Evolutionary conservation across 2,329 filamentous ascomycete genomes (phyloP).

Genomic region (Aureobasidium sp.): DNA sequence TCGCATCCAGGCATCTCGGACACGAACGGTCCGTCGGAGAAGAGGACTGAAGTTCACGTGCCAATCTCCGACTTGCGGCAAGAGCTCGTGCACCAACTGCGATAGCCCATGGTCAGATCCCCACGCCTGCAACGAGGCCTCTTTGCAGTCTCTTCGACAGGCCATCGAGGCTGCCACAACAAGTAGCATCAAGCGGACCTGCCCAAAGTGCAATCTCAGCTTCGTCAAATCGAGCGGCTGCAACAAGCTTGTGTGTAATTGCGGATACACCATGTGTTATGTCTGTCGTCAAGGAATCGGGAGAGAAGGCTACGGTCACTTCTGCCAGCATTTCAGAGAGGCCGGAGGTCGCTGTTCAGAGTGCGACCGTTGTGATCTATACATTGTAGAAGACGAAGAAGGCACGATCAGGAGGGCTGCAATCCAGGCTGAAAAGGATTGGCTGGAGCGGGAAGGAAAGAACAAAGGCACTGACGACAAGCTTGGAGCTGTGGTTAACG

Average conservation of each 20-base stretch:
- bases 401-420: conserved; percentile 31
- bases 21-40: conserved; percentile 58
- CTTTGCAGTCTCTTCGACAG: conserved; percentile 70
- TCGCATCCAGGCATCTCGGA: conserved; percentile 51
- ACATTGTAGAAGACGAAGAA: conserved; percentile 40
- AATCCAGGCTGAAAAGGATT: conserved; percentile 35
- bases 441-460: conserved; percentile 32
- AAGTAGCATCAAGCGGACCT: conserved; percentile 88
- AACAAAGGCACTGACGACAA: conserved; percentile 13
- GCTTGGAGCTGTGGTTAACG: conserved; percentile 16
- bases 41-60: conserved; percentile 73
- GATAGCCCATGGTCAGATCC: conserved; percentile 77
- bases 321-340: conserved; percentile 89
- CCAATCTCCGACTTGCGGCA: conserved; percentile 57
- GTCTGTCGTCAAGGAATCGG: conserved; percentile 65
- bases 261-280: conserved; percentile 98
- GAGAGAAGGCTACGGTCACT: conserved; percentile 78
- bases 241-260: conserved; percentile 96
- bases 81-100: conserved; percentile 72
- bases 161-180: conserved; percentile 91
- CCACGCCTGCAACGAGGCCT: conserved; percentile 82
- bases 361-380: conserved; percentile 54
- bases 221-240: conserved; percentile 93
- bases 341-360: conserved; percentile 67
- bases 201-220: conserved; percentile 79